Evolutionary conservation across 768 basidiomycete species (phyloP), one percentile per base, ranked within the genome.

Genomic region (Amanita molliuscula): DNA sequence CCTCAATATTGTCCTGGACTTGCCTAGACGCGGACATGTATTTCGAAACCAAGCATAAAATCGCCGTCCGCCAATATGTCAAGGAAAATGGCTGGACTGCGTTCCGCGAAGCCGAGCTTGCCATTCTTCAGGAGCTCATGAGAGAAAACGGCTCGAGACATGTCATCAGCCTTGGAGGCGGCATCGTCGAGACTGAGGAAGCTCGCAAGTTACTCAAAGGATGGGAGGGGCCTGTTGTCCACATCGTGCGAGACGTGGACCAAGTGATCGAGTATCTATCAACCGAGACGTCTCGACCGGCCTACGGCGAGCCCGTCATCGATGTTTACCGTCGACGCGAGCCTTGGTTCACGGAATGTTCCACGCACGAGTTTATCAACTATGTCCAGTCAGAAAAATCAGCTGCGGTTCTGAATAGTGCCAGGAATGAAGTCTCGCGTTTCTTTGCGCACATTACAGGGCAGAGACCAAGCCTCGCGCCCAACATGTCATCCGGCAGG

Each of bases 381-480:
- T 71, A 79, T 59, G 79, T 82, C 23, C 65, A 70, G 4, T 58
- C 64, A 13, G 51, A 60, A 44, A 54, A 61, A 45, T 50, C 52
- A 2, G 58, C 60, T 41, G 50, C 50, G 18, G 40, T 50, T 21
- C 31, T 56, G 26, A 60, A 59, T 42, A 69, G 71, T 35, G 73
- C 73, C 5, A 68, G 73, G 25, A 68, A 72, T 37, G 92, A 95
- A 59, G 77, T 88, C 42, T 66, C 69, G 3, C 77, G 92, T 26
- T 99, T 92, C 77, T 98, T 99, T 76, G 72, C 73, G 28, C 91
- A 96, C 62, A 76, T 98, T 50, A 82, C 85, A 0, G 89, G 90
- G 0, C 65, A 77, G 35, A 65, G 72, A 28, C 75, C 80, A 1
- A 96, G 94, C 58, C 61, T 81, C 20, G 73, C 79, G 0, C 61